phyloP scores from a whole-genome alignment of 2,329 filamentous ascomycete species.

The Tetracladium maxilliforme region DNA sequence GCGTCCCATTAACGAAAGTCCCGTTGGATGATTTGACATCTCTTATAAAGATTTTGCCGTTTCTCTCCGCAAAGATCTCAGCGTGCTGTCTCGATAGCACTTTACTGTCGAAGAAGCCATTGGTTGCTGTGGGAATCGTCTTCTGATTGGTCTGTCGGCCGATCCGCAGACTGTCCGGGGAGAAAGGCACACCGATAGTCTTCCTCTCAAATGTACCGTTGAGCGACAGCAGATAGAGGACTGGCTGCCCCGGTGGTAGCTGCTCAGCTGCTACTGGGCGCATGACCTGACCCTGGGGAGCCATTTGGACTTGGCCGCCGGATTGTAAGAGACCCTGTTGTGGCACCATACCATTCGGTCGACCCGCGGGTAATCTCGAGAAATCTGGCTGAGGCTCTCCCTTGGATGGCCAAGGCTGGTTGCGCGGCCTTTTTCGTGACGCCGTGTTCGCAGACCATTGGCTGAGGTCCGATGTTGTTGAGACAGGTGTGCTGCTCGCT shows the following conservation, averaged over 20 bases:
- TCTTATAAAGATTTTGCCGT: constrained; percentile 84
- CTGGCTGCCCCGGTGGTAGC: constrained; percentile 40
- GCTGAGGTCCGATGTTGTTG: constrained; percentile 8
- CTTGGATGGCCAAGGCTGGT: too few species aligned
- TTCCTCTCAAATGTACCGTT: constrained; percentile 97
- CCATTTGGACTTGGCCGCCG: constrained; percentile 5
- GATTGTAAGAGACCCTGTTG: too few species aligned
- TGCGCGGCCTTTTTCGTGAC: constrained; percentile 32
- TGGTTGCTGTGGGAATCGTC: constrained; percentile 76
- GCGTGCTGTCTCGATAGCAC: constrained; percentile 92
- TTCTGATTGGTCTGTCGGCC: constrained; percentile 96
- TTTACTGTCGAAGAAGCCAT: constrained; percentile 97
- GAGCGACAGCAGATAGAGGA: constrained; percentile 75
- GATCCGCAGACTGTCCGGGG: constrained; percentile 86
- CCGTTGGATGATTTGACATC: constrained; percentile 98
- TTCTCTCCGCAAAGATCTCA: constrained; percentile 80
- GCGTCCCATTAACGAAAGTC: constrained; percentile 88
- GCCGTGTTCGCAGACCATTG: constrained; percentile 20
- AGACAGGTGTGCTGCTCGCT: too few species aligned
- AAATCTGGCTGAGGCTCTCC: too few species aligned
- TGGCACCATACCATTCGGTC: too few species aligned
- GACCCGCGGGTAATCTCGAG: not conserved
- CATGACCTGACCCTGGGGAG: constrained; percentile 4
- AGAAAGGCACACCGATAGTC: constrained; percentile 84
- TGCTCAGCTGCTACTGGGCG: constrained; percentile 7